Base-by-base conservation (phyloP, 345 rosid genomes). In the Aegle marmelos region DNA sequence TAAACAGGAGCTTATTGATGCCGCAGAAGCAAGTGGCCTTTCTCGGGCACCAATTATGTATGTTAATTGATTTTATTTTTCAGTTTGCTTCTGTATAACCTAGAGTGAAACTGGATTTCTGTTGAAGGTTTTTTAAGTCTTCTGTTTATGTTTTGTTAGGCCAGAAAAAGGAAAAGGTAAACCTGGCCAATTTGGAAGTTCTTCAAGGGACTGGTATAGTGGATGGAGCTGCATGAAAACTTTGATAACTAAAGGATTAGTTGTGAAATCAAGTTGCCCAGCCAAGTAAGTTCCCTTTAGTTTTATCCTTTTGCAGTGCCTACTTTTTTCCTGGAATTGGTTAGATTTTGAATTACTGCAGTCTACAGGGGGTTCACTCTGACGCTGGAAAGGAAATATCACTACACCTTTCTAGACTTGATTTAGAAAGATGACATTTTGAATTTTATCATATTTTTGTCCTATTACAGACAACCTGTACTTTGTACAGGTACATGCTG, bases 151-250 rank as follows among this genome's bases (percentile, higher is more conserved):
- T 75, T 37, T 80, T 74, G 70, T 77, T 79, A 96, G 99, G 87
- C 92, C 94, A 65, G 99, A 93, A 76, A 92, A 91, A 80, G 95
- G 93, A 68, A 90, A 88, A 84, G 97, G 94, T 56, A 92, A 86
- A 73, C 80, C 93, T 59, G 79, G 85, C 64, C 89, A 92, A 64
- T 87, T 92, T 82, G 95, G 95, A 79, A 87, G 81, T 84, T 91
- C 98, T 76, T 65, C 88, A 56, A 91, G 90, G 82, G 97, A 91
- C 77, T 92, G 97, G 97, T 94, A 94, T 78, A 90, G 84, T 73
- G 98, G 98, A 84, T 95, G 99, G 99, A 94, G 81, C 83, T 94
- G 97, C 87, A 95, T 95, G 99, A 82, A 82, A 72, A 93, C 88
- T 53, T 85, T 94, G 87, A 86, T 92, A 83, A 82, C 84, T 4